Percentiles rank a stretch among this genome's conserved stretches.
Evolutionary conservation across 1,284 basidiomycete genomes (phyloP).

Genomic region (Trichosporon coremiiforme): DNA sequence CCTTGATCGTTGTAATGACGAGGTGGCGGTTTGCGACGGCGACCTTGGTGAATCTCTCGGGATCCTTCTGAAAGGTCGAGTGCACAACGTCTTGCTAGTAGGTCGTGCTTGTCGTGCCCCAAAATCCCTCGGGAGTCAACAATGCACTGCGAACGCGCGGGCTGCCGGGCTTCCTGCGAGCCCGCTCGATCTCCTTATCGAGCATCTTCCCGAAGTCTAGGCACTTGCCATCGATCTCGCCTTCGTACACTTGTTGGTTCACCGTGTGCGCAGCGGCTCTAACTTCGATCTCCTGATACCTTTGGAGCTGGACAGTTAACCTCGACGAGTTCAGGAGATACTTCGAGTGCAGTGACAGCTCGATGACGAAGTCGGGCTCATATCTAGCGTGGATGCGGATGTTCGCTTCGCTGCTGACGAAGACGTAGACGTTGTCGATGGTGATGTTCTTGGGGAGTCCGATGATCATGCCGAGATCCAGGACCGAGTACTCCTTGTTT

Average conservation of each 20-base stretch:
- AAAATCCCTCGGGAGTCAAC: neutral
- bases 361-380: neutral
- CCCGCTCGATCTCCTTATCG: neutral
- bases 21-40: neutral
- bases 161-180: neutral
- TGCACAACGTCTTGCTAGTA: constrained; percentile 14
- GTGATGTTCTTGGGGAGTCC: constrained; percentile 2
- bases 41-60: neutral
- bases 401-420: neutral
- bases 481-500: neutral
- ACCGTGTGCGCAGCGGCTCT: neutral
- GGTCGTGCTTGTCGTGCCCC: neutral
- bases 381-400: neutral
- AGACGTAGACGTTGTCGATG: constrained; percentile 1
- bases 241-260: neutral
- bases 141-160: neutral
- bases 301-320: neutral
- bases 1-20: neutral
- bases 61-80: neutral
- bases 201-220: neutral
- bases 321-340: neutral
- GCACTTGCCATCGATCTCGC: neutral
- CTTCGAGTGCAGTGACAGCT: neutral
- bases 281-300: neutral
- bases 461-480: neutral